Conservation (phyloP, 78 protist genomes). For the Pigoraptor vietnamica region DNA sequence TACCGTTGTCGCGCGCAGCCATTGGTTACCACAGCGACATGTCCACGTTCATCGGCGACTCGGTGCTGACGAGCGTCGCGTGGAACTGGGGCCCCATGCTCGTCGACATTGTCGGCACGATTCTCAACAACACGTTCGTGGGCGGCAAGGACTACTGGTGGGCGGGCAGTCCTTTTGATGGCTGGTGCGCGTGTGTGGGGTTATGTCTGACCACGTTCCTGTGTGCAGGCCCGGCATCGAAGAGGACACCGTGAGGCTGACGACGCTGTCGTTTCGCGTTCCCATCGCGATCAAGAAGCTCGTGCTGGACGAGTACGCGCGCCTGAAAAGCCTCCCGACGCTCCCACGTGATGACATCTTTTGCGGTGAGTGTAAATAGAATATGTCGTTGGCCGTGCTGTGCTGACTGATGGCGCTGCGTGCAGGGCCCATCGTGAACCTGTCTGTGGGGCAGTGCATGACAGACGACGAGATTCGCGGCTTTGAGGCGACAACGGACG, state of each 20-base stretch:
- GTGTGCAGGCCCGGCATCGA: background rate
- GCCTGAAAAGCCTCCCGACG: background rate
- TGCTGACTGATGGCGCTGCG: background rate
- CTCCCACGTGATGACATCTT: background rate
- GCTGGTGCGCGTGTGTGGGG: no score
- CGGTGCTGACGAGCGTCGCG: background rate
- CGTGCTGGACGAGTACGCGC: background rate
- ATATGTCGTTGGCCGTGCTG: background rate
- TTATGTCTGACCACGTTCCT: no score
- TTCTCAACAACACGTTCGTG: background rate
- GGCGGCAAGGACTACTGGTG: background rate
- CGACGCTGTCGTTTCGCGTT: background rate
- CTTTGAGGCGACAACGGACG: background rate
- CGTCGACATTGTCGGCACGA: background rate
- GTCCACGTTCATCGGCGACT: background rate
- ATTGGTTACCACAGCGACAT: background rate
- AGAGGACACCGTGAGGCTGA: background rate
- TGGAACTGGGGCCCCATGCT: background rate
- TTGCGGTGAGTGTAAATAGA: background rate
- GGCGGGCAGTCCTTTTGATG: no score
- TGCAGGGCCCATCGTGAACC: background rate
- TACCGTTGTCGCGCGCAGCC: no score
- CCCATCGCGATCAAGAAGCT: background rate
- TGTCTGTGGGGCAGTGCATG: background rate
- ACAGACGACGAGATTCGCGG: background rate